Evolutionary conservation across 441 rosid species (phyloP), one percentile per base, ranked within the genome.

Genomic region (Corymbia calophylla): DNA sequence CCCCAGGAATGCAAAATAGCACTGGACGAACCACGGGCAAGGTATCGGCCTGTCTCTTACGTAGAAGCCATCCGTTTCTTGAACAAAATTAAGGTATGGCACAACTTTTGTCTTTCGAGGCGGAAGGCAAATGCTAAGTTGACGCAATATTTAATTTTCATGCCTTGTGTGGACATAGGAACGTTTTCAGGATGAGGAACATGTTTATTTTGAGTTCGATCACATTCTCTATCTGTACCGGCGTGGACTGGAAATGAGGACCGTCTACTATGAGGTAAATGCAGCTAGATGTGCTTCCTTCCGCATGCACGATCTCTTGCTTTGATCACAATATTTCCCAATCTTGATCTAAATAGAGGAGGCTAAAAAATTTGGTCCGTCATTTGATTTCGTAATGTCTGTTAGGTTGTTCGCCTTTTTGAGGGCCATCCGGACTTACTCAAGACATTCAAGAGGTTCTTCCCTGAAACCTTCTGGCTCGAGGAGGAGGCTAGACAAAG

Each of bases 1-100:
- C 99, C 99, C 0, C 95, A 95, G 93, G 99, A 98, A n/a, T 96
- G 93, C 92, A 98, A 95, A 92, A 98, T 98, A 91, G 95, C 97
- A 47, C 93, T 94, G 58, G 97, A 94, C 88, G 96, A 94, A 44
- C 94, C 99, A 9, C 84, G 18, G 18, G 51, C 4, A 23, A 27
- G 8, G 84, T 96, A 95, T 93, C 96, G 96, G 91, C 94, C 96
- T 12, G 99, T 97, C 93, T 97, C 96, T 92, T 96, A 95, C 89
- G 96, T 95, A 55, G 97, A 96, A 94, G 99, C 99, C 62, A 96
- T 97, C 87, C 94, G 91, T 90, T 97, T 96, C 93, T 98, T 98
- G 7, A 95, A 97, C 94, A 98, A 96, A 91, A 95, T 97, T 90
- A 95, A 98, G 99, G 99, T 97, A 89, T 70, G 88, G 88, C 7